phyloP scores from a whole-genome alignment of 257 asterid genomes.

The Solanum paucissectum region DNA sequence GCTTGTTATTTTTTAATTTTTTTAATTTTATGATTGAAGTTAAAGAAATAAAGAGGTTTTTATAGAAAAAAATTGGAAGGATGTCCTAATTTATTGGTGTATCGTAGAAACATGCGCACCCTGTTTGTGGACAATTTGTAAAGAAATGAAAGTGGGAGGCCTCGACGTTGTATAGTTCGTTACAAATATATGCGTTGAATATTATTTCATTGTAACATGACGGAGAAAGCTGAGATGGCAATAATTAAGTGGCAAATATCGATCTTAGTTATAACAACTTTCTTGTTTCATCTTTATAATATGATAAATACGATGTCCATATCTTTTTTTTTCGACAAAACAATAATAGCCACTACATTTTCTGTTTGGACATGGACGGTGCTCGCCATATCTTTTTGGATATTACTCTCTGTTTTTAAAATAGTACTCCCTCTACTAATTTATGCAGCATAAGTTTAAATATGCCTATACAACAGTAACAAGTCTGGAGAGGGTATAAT shows the following conservation, averaged over 20 bases:
- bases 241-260: background rate
- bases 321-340: background rate
- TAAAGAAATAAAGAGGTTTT: background rate
- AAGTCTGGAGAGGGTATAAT: too few relatives aligned
- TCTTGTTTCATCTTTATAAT: background rate
- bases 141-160: constrained; percentile 13
- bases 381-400: background rate
- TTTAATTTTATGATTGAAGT: constrained; percentile 7
- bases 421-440: background rate
- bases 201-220: background rate
- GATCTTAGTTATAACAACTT: background rate
- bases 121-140: constrained; percentile 18
- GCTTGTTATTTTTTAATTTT: background rate
- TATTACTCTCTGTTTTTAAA: background rate
- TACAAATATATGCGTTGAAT: background rate
- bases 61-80: constrained; percentile 15
- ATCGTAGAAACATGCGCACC: constrained; percentile 7
- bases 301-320: background rate
- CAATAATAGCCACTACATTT: background rate
- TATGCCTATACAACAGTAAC: too few relatives aligned
- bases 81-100: background rate
- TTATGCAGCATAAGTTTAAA: background rate
- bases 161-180: background rate
- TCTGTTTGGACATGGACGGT: background rate
- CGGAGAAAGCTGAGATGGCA: background rate